Evolutionary conservation across 345 rosid species (phyloP).

Genomic region (Cardiospermum halicacabum): DNA sequence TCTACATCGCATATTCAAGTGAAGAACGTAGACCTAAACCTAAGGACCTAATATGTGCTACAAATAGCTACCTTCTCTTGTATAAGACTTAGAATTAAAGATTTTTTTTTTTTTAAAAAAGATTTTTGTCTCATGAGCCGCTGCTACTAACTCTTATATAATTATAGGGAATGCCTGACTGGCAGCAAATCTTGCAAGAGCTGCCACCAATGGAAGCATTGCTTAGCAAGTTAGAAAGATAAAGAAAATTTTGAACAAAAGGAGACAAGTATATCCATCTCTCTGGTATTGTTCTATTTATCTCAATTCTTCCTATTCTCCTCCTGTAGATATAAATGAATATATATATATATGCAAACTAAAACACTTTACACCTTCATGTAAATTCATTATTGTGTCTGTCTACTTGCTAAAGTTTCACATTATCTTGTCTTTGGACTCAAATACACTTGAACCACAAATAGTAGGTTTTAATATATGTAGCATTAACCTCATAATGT

Average conservation of each 20-base stretch:
- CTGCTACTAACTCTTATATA: neutral
- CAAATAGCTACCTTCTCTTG: too few relatives aligned
- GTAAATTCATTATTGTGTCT: neutral
- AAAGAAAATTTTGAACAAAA: slow-evolving; percentile 11
- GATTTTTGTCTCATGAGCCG: neutral
- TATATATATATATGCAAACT: neutral
- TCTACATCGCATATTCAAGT: too few relatives aligned
- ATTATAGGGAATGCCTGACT: slow-evolving; percentile 84
- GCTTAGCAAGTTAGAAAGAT: slow-evolving; percentile 83
- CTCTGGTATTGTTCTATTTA: neutral
- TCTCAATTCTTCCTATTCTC: neutral
- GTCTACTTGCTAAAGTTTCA: neutral
- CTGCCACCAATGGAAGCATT: slow-evolving; percentile 77
- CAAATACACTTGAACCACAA: neutral
- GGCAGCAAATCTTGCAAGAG: slow-evolving; percentile 75
- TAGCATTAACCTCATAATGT: neutral
- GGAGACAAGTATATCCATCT: neutral
- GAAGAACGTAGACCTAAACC: too few relatives aligned
- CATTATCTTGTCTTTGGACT: neutral
- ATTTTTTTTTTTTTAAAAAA: too few relatives aligned
- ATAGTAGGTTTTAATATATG: neutral
- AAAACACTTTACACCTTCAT: neutral
- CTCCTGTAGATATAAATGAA: neutral
- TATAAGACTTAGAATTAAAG: too few relatives aligned
- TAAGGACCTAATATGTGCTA: too few relatives aligned